Conservation (phyloP, 2,329 filamentous ascomycete species). For the Fusarium sp. region DNA sequence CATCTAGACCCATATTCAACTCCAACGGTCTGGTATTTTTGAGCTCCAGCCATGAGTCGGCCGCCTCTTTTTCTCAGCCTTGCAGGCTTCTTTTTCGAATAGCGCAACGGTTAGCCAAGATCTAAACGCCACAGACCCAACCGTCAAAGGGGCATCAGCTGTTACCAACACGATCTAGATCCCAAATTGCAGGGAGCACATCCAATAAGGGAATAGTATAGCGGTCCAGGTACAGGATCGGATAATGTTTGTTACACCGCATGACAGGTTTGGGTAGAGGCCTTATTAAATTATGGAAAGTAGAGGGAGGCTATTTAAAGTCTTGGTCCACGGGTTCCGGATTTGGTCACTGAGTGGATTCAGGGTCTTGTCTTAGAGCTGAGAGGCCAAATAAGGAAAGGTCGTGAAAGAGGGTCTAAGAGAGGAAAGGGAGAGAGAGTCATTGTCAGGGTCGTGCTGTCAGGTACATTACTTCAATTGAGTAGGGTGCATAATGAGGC, state of each 20-base stretch:
- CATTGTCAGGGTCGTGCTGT: background rate
- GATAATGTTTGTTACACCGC: background rate
- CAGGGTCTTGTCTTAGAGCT: background rate
- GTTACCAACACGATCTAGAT: constrained; percentile 18
- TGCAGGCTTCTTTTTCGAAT: background rate
- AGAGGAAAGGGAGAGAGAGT: background rate
- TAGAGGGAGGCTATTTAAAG: constrained; percentile 15
- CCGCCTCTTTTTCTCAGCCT: constrained; percentile 9
- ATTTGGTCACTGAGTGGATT: background rate
- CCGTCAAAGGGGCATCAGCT: constrained; percentile 7
- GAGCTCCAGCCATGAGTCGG: constrained; percentile 5
- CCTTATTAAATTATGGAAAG: background rate
- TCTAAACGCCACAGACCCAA: constrained; percentile 30
- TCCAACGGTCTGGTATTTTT: background rate
- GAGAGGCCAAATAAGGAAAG: background rate
- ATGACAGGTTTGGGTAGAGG: background rate
- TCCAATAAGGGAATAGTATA: background rate
- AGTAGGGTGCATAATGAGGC: background rate
- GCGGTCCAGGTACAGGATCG: background rate
- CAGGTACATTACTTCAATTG: background rate
- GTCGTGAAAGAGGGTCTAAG: rapidly evolving
- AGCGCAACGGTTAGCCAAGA: constrained; percentile 16
- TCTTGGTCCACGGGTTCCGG: constrained; percentile 13
- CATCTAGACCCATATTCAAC: background rate
- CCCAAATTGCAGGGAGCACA: background rate